A percentile compares a stretch with the other conserved stretches of the same genome.
Evolutionary conservation across 805 yeast species (phyloP).

Genomic region (Priceomyces castillae): DNA sequence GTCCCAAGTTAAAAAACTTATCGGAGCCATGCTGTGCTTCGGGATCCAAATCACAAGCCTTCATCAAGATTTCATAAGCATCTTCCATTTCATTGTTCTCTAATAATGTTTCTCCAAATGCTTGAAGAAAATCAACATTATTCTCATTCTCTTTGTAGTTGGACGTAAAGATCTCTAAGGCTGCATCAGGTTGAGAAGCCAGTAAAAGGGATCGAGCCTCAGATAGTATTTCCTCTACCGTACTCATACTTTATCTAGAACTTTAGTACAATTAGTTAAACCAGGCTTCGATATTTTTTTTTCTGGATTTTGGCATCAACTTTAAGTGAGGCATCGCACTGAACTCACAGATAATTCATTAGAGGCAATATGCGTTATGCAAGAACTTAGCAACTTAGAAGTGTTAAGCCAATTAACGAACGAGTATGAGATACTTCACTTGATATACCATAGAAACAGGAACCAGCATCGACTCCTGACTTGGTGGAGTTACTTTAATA

Average conservation of each 20-base stretch:
- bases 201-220: slow-evolving; percentile 45
- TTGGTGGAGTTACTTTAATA: slow-evolving; percentile 76
- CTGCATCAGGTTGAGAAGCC: slow-evolving; percentile 51
- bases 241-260: slow-evolving; percentile 1
- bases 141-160: slow-evolving; percentile 29
- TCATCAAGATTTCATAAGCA: slow-evolving; percentile 62
- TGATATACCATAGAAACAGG: slow-evolving; percentile 65
- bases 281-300: neutral
- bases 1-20: slow-evolving; percentile 88
- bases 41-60: slow-evolving; percentile 69
- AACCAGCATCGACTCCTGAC: slow-evolving; percentile 70
- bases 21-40: slow-evolving; percentile 65
- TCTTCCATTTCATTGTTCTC: slow-evolving; percentile 78
- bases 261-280: no score
- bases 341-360: neutral
- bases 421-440: slow-evolving; percentile 60
- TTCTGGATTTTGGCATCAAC: slow-evolving; percentile 1
- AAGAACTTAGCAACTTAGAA: neutral
- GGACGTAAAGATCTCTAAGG: slow-evolving; percentile 48
- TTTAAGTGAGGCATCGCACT: neutral
- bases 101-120: slow-evolving; percentile 72
- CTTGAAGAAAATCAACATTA: slow-evolving; percentile 48
- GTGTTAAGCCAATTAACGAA: slow-evolving; percentile 12
- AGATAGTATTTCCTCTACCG: slow-evolving; percentile 13
- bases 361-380: no score